Evolutionary conservation across 1,284 basidiomycete species (phyloP).

Genomic region (Anthracocystis panici-leucophaei): DNA sequence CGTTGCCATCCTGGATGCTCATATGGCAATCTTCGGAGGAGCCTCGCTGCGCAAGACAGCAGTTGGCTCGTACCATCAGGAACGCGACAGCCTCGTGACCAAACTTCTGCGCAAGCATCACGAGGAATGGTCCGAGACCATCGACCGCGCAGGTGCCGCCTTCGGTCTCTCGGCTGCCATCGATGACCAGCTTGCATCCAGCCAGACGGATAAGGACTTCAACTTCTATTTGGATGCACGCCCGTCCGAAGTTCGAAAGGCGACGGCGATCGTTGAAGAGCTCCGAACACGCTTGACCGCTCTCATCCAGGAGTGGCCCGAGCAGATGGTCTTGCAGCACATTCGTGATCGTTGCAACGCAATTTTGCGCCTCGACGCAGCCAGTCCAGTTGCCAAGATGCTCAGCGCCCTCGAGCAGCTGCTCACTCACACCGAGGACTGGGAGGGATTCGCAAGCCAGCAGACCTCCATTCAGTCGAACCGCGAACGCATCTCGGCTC

Average conservation of each 20-base stretch:
- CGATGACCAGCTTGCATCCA: conserved; percentile 25
- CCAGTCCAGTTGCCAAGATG: conserved; percentile 84
- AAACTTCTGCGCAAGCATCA: conserved; percentile 45
- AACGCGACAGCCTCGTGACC: conserved; percentile 34
- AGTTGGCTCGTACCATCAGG: conserved; percentile 17
- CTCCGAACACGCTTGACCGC: conserved; percentile 46
- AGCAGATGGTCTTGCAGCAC: conserved; percentile 94
- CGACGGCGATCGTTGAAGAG: conserved; percentile 50
- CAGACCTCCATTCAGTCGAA: conserved; percentile 82
- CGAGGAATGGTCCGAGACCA: conserved; percentile 33
- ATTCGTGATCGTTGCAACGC: conserved; percentile 81
- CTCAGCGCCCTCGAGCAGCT: conserved; percentile 88
- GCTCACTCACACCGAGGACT: conserved; percentile 89
- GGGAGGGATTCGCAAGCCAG: conserved; percentile 92
- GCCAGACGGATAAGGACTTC: conserved; percentile 26
- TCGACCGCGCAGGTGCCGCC: conserved; percentile 56
- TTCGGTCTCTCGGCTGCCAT: conserved; percentile 53
- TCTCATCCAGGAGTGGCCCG: conserved; percentile 88
- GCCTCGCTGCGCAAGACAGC: conserved; percentile 4
- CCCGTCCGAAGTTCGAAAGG: conserved; percentile 50
- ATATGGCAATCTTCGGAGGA: conserved; percentile 50
- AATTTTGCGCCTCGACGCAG: conserved; percentile 77
- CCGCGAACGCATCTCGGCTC: conserved; percentile 77
- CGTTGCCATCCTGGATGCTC: conserved; percentile 42
- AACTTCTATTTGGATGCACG: conserved; percentile 67